phyloP scores from a whole-genome alignment of 2,329 filamentous ascomycete genomes.

The Chrysoporthe cubensis region DNA sequence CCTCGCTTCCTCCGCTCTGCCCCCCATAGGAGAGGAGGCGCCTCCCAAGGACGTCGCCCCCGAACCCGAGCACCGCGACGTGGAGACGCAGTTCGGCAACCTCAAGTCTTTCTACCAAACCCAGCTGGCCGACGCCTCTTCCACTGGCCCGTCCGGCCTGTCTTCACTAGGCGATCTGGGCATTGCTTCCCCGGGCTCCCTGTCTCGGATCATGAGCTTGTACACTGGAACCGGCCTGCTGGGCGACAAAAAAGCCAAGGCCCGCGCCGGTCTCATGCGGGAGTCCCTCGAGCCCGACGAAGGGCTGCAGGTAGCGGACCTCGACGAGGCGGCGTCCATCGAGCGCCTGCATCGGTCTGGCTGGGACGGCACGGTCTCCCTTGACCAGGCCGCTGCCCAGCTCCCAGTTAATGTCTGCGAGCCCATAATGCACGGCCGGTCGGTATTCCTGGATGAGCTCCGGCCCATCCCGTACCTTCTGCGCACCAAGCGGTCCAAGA shows the following conservation, averaged over 20 bases:
- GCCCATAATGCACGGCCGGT: conserved; percentile 50
- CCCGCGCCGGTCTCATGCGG: conserved; percentile 74
- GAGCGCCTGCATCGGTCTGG: conserved; percentile 61
- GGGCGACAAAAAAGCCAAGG: conserved; percentile 66
- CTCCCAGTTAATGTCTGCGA: conserved; percentile 38
- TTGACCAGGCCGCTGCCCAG: conserved; percentile 54
- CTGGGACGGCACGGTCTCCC: conserved; percentile 65
- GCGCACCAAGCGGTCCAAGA: conserved; percentile 90
- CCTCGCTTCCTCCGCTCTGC: conserved; percentile 23
- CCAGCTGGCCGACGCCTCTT: conserved; percentile 69
- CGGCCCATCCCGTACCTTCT: conserved; percentile 82
- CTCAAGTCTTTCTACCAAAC: conserved; percentile 81
- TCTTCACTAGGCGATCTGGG: conserved; percentile 55
- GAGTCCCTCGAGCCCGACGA: conserved; percentile 75
- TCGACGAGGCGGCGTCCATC: conserved; percentile 67
- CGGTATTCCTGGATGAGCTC: conserved; percentile 72
- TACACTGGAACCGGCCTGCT: conserved; percentile 69
- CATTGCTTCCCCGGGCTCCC: conserved; percentile 75
- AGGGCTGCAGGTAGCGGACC: conserved; percentile 67
- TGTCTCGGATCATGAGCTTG: conserved; percentile 88
- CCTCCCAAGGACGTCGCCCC: conserved; percentile 34
- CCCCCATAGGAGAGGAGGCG: conserved; percentile 30
- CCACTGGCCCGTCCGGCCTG: conserved; percentile 53
- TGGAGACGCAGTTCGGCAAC: conserved; percentile 73
- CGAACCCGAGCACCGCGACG: conserved; percentile 54